A percentile compares a stretch with the other conserved stretches of the same genome.
Conservation (phyloP, 768 basidiomycete genomes). For the Cystofilobasidium ferigula region DNA sequence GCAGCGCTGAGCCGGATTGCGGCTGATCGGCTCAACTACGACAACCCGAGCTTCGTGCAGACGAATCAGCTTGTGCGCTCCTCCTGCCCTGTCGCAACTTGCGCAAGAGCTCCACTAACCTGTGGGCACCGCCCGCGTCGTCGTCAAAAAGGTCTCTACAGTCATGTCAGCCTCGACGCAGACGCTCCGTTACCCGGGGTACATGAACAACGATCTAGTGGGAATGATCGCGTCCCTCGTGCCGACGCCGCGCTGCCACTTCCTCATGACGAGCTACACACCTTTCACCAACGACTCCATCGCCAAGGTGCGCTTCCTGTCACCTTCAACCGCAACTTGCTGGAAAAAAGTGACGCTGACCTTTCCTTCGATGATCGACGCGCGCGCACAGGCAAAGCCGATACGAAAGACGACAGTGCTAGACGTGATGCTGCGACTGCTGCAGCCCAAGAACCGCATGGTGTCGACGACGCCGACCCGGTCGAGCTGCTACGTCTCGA, state of each 20-base stretch:
- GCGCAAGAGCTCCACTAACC: no score
- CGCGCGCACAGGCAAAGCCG: constrained; percentile 89
- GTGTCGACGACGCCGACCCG: constrained; percentile 87
- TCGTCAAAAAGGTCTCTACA: constrained; percentile 76
- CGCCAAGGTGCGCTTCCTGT: constrained; percentile 56
- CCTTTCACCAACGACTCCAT: constrained; percentile 96
- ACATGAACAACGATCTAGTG: constrained; percentile 99
- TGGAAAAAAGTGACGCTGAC: neutral
- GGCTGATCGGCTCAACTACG: constrained; percentile 77
- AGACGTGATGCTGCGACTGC: constrained; percentile 92
- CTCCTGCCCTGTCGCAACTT: no score
- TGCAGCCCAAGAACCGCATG: constrained; percentile 98
- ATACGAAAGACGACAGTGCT: constrained; percentile 92
- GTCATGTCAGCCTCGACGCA: constrained; percentile 97
- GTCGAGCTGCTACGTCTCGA: constrained; percentile 91
- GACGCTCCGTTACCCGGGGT: constrained; percentile 90
- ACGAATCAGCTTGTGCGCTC: constrained; percentile 71
- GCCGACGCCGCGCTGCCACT: constrained; percentile 93
- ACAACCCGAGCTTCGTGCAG: constrained; percentile 68
- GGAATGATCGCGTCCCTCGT: constrained; percentile 94
- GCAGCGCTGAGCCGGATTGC: constrained; percentile 85
- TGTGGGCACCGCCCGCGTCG: no score
- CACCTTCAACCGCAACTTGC: neutral
- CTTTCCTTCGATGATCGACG: no score
- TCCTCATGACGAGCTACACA: constrained; percentile 97